phyloP scores from a whole-genome alignment of 352 stramenopile genomes.

The Globisporangium splendens region DNA sequence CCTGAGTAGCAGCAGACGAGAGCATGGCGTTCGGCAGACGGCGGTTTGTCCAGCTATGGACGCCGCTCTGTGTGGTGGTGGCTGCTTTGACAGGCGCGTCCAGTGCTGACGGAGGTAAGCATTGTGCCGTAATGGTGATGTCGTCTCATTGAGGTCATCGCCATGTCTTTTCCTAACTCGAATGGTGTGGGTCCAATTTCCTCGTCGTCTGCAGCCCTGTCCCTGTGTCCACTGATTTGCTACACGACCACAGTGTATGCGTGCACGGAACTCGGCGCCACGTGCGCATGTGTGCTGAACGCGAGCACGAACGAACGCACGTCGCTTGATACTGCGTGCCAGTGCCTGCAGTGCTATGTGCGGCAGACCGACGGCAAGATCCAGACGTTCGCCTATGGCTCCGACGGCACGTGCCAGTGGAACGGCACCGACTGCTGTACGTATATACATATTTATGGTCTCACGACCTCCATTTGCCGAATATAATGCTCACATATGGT shows the following conservation, averaged over 20 bases:
- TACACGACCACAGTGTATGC: neutral
- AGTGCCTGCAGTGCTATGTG: neutral
- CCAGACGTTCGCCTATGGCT: constrained; percentile 23
- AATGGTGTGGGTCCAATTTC: too few relatives aligned
- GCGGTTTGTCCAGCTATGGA: too few relatives aligned
- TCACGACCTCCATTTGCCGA: neutral
- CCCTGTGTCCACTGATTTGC: neutral
- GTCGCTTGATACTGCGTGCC: neutral
- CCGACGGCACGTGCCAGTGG: constrained; percentile 4
- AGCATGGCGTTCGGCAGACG: too few relatives aligned
- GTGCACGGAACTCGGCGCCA: neutral
- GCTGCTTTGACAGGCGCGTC: too few relatives aligned
- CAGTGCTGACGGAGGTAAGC: too few relatives aligned
- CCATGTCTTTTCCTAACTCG: too few relatives aligned
- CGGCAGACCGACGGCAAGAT: constrained; percentile 10
- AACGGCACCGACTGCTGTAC: constrained; percentile 13
- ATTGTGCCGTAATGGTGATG: too few relatives aligned
- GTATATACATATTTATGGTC: neutral
- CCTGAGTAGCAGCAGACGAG: too few relatives aligned
- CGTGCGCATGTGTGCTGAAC: neutral
- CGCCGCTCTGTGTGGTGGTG: too few relatives aligned
- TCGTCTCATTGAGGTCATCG: too few relatives aligned
- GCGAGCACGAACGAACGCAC: neutral
- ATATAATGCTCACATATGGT: neutral
- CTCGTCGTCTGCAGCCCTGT: neutral